Conservation (phyloP, 1,284 basidiomycete species). For the Athelia psychrophila region DNA sequence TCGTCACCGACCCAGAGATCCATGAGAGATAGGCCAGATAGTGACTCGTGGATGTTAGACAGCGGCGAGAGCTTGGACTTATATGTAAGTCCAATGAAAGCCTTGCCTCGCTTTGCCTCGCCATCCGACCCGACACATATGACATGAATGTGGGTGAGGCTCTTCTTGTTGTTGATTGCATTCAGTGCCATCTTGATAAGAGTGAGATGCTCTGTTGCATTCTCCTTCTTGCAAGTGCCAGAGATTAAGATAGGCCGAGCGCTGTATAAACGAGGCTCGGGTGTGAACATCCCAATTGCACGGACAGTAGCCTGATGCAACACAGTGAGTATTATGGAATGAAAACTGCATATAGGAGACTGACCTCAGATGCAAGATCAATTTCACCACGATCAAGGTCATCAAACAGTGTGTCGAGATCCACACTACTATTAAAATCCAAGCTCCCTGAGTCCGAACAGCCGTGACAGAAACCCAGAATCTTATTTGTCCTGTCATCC, state of each 20-base stretch:
- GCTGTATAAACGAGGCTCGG: constrained; percentile 18
- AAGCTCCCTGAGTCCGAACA: constrained; percentile 16
- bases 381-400: constrained; percentile 16
- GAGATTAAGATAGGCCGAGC: constrained; percentile 23
- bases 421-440: constrained; percentile 15
- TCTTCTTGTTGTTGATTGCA: constrained; percentile 14
- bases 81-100: no score
- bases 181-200: constrained; percentile 17
- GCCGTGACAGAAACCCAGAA: constrained; percentile 28
- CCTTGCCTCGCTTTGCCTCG: constrained; percentile 20
- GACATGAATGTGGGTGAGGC: constrained; percentile 10
- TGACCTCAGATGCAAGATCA: constrained; percentile 26
- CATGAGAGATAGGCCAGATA: no score
- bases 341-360: constrained; percentile 5
- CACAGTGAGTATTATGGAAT: background rate
- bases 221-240: constrained; percentile 27
- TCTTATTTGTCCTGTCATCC: constrained; percentile 21
- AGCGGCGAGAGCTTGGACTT: no score
- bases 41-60: no score
- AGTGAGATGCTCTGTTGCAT: constrained; percentile 17
- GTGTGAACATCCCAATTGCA: constrained; percentile 19
- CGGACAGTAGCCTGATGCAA: constrained; percentile 22
- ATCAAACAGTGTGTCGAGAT: constrained; percentile 21
- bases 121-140: constrained; percentile 29
- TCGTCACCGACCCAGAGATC: no score